Evolutionary conservation across 441 rosid species (phyloP).

Genomic region (Adansonia grandidieri): DNA sequence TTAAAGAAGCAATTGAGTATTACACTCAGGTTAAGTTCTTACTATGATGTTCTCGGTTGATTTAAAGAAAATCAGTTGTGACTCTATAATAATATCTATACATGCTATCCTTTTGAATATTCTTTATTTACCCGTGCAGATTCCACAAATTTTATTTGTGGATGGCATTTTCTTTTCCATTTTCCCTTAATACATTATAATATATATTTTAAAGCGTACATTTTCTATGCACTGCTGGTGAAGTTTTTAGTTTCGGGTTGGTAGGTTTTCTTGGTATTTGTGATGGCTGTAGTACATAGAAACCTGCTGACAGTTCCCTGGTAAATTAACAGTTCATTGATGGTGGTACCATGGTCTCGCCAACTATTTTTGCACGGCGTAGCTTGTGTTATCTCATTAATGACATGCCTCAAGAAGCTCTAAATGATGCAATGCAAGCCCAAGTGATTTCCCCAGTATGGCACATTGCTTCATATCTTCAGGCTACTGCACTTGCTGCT

Average conservation of each 20-base stretch:
- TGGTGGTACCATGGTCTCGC: slow-evolving; percentile 78
- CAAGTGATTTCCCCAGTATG: slow-evolving; percentile 80
- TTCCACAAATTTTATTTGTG: not conserved
- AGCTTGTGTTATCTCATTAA: slow-evolving; percentile 72
- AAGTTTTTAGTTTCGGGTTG: not conserved
- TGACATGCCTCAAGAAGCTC: slow-evolving; percentile 71
- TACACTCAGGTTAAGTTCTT: slow-evolving; percentile 69
- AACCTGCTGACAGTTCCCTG: not conserved
- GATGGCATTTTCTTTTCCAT: not conserved
- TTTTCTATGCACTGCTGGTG: not conserved
- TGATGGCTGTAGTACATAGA: no score
- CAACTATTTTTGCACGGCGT: slow-evolving; percentile 74
- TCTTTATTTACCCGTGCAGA: not conserved
- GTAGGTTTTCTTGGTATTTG: not conserved
- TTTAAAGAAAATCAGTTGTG: not conserved
- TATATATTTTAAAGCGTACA: not conserved
- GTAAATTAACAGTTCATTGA: slow-evolving; percentile 63
- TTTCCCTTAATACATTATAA: not conserved
- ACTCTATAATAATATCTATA: not conserved
- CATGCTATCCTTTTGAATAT: not conserved
- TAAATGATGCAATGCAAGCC: slow-evolving; percentile 72
- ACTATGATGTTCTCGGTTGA: not conserved
- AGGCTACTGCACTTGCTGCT: slow-evolving; percentile 64
- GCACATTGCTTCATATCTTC: slow-evolving; percentile 80
- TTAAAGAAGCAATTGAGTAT: slow-evolving; percentile 62